Conservation (phyloP, 306 rosid species). For the Chamaecrista fasciculata region DNA sequence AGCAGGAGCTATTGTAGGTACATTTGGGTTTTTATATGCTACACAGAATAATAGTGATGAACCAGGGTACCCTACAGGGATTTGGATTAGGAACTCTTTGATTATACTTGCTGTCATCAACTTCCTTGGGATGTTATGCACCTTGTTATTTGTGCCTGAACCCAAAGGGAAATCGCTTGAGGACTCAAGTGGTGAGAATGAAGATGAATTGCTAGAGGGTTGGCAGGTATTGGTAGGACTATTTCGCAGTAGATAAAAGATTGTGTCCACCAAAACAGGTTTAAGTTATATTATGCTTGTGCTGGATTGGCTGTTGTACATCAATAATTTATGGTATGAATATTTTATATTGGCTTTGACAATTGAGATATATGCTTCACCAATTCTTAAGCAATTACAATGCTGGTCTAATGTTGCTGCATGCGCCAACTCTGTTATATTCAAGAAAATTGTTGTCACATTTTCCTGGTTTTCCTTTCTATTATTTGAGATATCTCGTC, state of each 20-base stretch:
- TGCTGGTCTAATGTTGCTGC: too few species aligned
- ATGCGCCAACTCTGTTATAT: too few species aligned
- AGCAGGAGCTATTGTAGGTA: conserved; percentile 90
- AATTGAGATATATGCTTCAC: too few species aligned
- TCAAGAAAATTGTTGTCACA: too few species aligned
- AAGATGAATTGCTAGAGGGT: conserved; percentile 32
- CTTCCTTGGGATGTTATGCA: conserved; percentile 56
- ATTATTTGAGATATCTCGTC: too few species aligned
- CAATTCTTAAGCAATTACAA: too few species aligned
- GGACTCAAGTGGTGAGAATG: conserved; percentile 77
- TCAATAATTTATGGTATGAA: too few species aligned
- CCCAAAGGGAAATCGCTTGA: conserved; percentile 83
- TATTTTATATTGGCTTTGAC: too few species aligned
- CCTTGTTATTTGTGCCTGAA: conserved; percentile 83
- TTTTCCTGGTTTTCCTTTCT: too few species aligned
- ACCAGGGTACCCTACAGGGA: conserved; percentile 78
- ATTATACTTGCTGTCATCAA: conserved; percentile 69
- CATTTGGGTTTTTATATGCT: conserved; percentile 85
- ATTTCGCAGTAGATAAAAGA: too few species aligned
- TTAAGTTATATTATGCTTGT: neutral
- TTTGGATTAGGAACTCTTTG: conserved; percentile 69
- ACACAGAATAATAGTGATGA: conserved; percentile 46
- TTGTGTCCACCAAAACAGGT: neutral
- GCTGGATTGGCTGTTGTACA: too few species aligned
- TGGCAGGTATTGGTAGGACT: conserved; percentile 31